A percentile compares a stretch with the other conserved stretches of the same genome.
phyloP scores from a whole-genome alignment of 805 yeast genomes.

The Lipomyces chichibuensis region DNA sequence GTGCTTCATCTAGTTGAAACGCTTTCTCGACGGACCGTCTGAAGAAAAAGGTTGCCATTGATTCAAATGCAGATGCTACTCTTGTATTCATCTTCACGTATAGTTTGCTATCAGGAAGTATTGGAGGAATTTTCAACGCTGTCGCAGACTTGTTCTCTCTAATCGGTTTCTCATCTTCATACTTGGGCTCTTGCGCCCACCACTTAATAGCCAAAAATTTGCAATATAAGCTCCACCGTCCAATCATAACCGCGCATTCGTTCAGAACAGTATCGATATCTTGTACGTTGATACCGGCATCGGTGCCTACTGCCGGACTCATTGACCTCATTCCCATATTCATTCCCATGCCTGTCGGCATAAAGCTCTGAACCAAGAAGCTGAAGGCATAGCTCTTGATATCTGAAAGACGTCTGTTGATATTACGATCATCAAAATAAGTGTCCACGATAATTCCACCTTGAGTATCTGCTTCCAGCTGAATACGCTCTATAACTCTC shows the following conservation, averaged over 20 bases:
- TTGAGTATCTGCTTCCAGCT: slow-evolving; percentile 89
- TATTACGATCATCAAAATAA: slow-evolving; percentile 70
- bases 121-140: slow-evolving; percentile 49
- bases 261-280: slow-evolving; percentile 66
- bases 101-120: slow-evolving; percentile 59
- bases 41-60: slow-evolving; percentile 65
- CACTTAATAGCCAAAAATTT: slow-evolving; percentile 35
- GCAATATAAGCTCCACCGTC: slow-evolving; percentile 78
- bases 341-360: slow-evolving; percentile 33
- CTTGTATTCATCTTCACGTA: slow-evolving; percentile 57
- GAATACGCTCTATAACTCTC: slow-evolving; percentile 71
- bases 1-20: slow-evolving; percentile 75
- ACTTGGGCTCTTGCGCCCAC: slow-evolving; percentile 29
- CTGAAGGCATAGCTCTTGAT: slow-evolving; percentile 60
- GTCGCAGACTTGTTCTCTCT: slow-evolving; percentile 7
- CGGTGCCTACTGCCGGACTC: slow-evolving; percentile 39
- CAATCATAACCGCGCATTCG: slow-evolving; percentile 76
- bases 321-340: slow-evolving; percentile 32
- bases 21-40: slow-evolving; percentile 82
- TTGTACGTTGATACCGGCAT: slow-evolving; percentile 53
- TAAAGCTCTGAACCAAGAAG: slow-evolving; percentile 46
- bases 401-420: slow-evolving; percentile 60
- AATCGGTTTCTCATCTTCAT: not conserved
- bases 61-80: slow-evolving; percentile 65
- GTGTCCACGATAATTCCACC: slow-evolving; percentile 86